Percentiles rank a stretch among this genome's conserved stretches.
phyloP scores from a whole-genome alignment of 441 rosid species.

The Dalechampia spathulata region DNA sequence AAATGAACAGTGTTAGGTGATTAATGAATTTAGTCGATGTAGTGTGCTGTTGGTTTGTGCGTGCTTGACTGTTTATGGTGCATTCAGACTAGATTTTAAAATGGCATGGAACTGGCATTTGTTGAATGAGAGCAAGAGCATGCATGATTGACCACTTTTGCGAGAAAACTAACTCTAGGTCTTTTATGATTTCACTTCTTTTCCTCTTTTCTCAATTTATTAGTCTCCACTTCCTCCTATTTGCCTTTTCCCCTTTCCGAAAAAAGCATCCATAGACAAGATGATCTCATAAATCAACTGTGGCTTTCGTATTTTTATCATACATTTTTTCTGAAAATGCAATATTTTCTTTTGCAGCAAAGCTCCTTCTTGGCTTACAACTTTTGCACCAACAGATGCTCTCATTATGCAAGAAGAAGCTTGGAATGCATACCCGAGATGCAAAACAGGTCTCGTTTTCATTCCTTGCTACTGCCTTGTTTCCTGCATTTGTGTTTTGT shows the following conservation, averaged over 20 bases:
- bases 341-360: constrained; percentile 35
- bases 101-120: neutral
- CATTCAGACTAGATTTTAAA: too few species aligned
- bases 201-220: too few species aligned
- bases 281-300: too few species aligned
- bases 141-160: too few species aligned
- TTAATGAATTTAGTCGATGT: neutral
- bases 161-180: too few species aligned
- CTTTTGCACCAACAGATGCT: constrained; percentile 58
- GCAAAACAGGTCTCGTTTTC: constrained; percentile 51
- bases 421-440: constrained; percentile 67
- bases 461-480: neutral
- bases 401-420: constrained; percentile 68
- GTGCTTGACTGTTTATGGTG: neutral
- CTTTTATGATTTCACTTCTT: too few species aligned
- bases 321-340: too few species aligned
- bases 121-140: too few species aligned
- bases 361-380: constrained; percentile 59
- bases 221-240: too few species aligned
- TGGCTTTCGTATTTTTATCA: too few species aligned
- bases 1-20: neutral
- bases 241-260: too few species aligned
- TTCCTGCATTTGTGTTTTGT: neutral
- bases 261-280: too few species aligned
- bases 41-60: neutral